phyloP scores from a whole-genome alignment of 2,329 filamentous ascomycete species.

The Colletotrichum tropicale region DNA sequence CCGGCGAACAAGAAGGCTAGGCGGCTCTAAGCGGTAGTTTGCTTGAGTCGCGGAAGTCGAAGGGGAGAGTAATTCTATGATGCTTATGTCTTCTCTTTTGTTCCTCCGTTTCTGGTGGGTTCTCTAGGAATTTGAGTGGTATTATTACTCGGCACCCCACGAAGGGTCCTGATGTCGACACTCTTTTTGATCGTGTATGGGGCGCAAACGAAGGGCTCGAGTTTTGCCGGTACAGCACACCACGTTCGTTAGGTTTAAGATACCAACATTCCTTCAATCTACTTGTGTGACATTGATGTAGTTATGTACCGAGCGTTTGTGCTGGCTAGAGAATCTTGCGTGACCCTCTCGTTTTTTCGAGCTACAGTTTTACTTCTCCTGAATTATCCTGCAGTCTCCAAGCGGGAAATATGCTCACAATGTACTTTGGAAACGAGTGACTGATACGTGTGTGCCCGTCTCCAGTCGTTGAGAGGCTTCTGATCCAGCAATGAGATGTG shows the following conservation, averaged over 20 bases:
- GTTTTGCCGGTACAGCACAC: background rate
- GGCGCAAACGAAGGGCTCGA: background rate
- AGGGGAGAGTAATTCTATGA: background rate
- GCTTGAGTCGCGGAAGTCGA: background rate
- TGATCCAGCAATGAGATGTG: background rate
- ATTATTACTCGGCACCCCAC: background rate
- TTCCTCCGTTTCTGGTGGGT: background rate
- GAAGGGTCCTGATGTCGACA: slow-evolving; percentile 1
- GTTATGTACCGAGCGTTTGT: background rate
- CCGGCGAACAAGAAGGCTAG: background rate
- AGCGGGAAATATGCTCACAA: background rate
- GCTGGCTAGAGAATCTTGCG: background rate
- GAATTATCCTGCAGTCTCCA: background rate
- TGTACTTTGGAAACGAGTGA: background rate
- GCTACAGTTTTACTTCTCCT: background rate
- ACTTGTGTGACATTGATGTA: background rate
- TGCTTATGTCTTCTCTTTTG: background rate
- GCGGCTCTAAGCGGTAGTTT: background rate
- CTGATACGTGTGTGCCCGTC: background rate
- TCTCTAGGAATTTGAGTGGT: background rate
- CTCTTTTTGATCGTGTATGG: background rate
- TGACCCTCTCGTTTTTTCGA: background rate
- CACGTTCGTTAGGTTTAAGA: background rate
- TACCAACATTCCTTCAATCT: slow-evolving; percentile 7
- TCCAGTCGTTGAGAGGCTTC: background rate